phyloP scores from a whole-genome alignment of 768 basidiomycete species.

The Mycena capillaripes region DNA sequence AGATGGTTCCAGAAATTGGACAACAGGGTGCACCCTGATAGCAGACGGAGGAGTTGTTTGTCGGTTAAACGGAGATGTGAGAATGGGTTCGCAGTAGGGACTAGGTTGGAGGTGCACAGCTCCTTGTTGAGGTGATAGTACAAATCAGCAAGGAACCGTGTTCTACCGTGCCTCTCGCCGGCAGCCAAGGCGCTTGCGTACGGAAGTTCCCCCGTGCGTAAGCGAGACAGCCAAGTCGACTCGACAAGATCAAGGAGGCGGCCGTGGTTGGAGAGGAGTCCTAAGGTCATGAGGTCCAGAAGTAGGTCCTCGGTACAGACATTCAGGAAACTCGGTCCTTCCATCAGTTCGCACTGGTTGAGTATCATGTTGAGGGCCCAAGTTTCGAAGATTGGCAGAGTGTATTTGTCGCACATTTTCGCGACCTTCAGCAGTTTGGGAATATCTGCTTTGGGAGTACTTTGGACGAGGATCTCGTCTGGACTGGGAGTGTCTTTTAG shows the following conservation, averaged over 20 bases:
- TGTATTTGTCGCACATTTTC: conserved; percentile 21
- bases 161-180: conserved; percentile 12
- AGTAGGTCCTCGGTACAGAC: too few species aligned
- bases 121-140: neutral
- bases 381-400: neutral
- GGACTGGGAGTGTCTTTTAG: conserved; percentile 1
- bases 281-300: neutral
- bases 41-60: neutral
- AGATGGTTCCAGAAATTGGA: neutral
- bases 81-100: neutral
- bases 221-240: conserved; percentile 8
- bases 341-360: neutral
- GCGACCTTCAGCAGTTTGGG: neutral
- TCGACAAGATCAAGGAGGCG: conserved; percentile 2
- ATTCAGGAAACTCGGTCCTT: too few species aligned
- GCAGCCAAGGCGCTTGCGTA: conserved; percentile 13
- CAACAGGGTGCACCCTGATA: neutral
- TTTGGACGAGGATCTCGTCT: conserved; percentile 1
- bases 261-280: neutral
- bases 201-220: neutral
- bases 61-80: neutral
- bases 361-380: conserved; percentile 9
- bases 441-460: neutral
- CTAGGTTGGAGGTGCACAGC: neutral
- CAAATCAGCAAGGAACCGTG: neutral